phyloP scores from a whole-genome alignment of 2,329 filamentous ascomycete species.

The Diaporthe sp. region DNA sequence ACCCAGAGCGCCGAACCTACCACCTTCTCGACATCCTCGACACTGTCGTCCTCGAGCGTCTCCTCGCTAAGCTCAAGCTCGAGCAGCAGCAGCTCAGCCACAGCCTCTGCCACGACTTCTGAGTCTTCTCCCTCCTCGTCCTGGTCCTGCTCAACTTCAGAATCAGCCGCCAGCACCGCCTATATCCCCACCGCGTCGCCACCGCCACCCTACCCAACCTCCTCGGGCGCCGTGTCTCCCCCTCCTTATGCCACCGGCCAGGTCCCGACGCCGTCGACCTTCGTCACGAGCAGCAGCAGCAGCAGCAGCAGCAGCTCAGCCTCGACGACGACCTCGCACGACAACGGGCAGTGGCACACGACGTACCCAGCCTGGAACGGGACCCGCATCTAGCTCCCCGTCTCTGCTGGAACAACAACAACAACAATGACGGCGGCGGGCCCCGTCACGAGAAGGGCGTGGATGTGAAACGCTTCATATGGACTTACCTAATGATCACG shows the following conservation, averaged over 20 bases:
- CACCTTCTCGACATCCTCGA: not conserved
- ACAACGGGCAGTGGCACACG: constrained; percentile 35
- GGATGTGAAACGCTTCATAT: not conserved
- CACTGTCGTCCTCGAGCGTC: not conserved
- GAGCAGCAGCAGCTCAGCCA: not conserved
- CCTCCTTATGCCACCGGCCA: not conserved
- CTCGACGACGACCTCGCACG: constrained; percentile 8
- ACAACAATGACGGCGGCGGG: not conserved
- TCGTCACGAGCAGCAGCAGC: constrained; percentile 29
- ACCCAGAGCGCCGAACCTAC: not conserved
- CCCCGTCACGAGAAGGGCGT: not conserved
- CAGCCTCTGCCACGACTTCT: not conserved
- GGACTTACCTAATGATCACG: not conserved
- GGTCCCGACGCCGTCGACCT: constrained; percentile 26
- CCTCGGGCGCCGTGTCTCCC: not conserved
- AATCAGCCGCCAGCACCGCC: not conserved
- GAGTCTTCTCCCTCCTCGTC: not conserved
- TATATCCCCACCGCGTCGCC: not conserved
- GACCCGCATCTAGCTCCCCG: not conserved
- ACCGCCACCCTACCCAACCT: constrained; percentile 13
- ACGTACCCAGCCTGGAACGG: constrained; percentile 33
- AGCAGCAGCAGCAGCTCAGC: not conserved
- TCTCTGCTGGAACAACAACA: not conserved
- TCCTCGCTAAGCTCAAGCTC: not conserved
- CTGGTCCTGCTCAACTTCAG: not conserved